Evolutionary conservation across 2,329 filamentous ascomycete species (phyloP).

Genomic region (Trichophyton simii): DNA sequence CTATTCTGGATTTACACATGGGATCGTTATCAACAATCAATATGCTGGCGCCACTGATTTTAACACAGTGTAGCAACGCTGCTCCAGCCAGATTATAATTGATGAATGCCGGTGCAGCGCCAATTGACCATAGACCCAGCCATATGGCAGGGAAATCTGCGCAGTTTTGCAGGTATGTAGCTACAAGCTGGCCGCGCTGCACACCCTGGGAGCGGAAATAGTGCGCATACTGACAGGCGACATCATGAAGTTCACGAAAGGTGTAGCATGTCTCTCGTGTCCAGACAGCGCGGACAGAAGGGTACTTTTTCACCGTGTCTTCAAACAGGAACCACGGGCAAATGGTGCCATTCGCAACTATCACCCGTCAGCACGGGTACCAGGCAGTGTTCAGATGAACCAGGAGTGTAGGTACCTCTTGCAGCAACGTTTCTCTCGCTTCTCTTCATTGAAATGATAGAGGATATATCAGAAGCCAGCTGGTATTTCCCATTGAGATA

Average conservation of each 20-base stretch:
- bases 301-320: constrained; percentile 40
- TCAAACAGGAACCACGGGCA: constrained; percentile 58
- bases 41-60: constrained; percentile 43
- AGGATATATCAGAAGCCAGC: constrained; percentile 47
- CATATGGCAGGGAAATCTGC: constrained; percentile 55
- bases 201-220: constrained; percentile 50
- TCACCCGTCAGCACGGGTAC: not conserved
- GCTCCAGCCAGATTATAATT: constrained; percentile 56
- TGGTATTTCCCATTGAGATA: constrained; percentile 61
- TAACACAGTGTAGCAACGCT: constrained; percentile 53
- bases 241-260: constrained; percentile 44
- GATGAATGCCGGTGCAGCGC: constrained; percentile 56
- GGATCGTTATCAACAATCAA: constrained; percentile 48
- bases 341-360: constrained; percentile 40
- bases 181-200: constrained; percentile 48
- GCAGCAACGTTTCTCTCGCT: constrained; percentile 36
- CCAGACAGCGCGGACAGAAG: constrained; percentile 52
- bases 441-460: not conserved
- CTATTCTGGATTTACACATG: constrained; percentile 45
- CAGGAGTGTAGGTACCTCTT: constrained; percentile 31
- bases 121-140: constrained; percentile 53
- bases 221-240: constrained; percentile 48
- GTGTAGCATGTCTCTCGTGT: constrained; percentile 50
- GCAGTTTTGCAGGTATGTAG: constrained; percentile 55
- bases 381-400: not conserved